Base-by-base conservation (phyloP, 768 basidiomycete species). In the Trametes maxima region DNA sequence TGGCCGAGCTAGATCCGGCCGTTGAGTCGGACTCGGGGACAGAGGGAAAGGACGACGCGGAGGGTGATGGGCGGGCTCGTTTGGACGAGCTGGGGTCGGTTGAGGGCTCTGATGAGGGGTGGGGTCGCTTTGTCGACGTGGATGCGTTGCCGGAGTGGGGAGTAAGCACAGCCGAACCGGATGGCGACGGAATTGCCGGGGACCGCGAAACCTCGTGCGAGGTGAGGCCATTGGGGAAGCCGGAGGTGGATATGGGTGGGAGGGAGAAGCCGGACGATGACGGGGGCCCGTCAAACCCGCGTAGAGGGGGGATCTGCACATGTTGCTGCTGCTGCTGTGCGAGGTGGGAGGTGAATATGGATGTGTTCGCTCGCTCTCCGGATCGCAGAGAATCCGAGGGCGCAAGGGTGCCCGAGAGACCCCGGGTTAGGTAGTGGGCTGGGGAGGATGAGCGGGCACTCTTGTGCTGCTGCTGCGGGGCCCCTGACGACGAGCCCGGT, bases 51-150 rank as follows among this genome's bases (percentile, higher is more conserved):
- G 62, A 35, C 55, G 61, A 17, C 33, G 47, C 39, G 16, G 61
- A 51, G 21, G 55, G 45, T 2, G 60, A 68, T 45, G 55, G 60
- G 5, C 70, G 73, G 57, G 69, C 66, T 45, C 77, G 75, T 63
- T 79, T 79, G 57, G 72, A 74, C 3, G 73, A 67, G 50, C 60
- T 60, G 39, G 61, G 63, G 28, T 52, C 58, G 24, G 61, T 63
- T 43, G 47, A 16, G 24, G 39, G 56, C 66, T 68, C 50, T 24
- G 61, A 39, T 67, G 72, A 39, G 65, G 69, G 53, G 5, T 54
- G 55, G 53, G 62, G 52, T 42, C 66, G 66, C 21, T 67, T 67
- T 8, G 49, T 48, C 22, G 62, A 59, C 42, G 56, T 46, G 28
- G 28, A 33, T 3, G 28, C 28, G 43, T 22, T 33, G 24, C 43